Evolutionary conservation across 1,284 basidiomycete species (phyloP).

Genomic region (Schizopora paradoxa): DNA sequence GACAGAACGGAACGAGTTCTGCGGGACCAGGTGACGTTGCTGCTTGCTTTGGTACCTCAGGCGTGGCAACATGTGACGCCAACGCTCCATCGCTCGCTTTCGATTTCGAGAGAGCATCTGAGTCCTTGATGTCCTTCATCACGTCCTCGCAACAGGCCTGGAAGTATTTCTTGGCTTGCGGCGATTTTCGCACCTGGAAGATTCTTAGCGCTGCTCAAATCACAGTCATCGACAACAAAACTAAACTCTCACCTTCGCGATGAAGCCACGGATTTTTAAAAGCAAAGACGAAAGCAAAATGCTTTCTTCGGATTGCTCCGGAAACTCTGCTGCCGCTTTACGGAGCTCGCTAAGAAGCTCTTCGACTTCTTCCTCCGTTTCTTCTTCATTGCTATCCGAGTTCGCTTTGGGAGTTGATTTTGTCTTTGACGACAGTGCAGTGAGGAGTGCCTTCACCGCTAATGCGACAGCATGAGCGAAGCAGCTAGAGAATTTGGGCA

Average conservation of each 20-base stretch:
- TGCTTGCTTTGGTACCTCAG: too few species aligned
- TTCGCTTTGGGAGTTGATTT: too few species aligned
- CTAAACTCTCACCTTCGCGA: constrained; percentile 1
- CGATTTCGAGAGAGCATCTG: too few species aligned
- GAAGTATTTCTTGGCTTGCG: background rate
- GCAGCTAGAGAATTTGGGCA: constrained; percentile 3
- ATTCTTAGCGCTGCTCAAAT: background rate
- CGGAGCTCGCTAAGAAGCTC: background rate
- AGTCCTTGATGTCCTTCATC: background rate
- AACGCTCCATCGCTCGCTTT: too few species aligned
- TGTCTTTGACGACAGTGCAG: background rate
- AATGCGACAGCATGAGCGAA: constrained; percentile 1
- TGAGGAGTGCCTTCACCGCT: background rate
- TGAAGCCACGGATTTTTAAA: constrained; percentile 1
- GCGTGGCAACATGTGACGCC: too few species aligned
- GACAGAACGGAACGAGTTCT: constrained; percentile 1
- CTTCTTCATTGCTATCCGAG: background rate
- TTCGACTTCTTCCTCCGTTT: background rate
- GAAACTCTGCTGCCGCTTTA: background rate
- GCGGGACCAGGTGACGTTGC: background rate
- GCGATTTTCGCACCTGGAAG: background rate
- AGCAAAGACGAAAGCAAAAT: background rate
- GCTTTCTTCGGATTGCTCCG: background rate
- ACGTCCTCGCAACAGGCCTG: background rate
- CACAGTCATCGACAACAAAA: too few species aligned